A percentile compares a stretch with the other conserved stretches of the same genome.
Conservation (phyloP, 805 yeast species). For the Metschnikowia lunata region DNA sequence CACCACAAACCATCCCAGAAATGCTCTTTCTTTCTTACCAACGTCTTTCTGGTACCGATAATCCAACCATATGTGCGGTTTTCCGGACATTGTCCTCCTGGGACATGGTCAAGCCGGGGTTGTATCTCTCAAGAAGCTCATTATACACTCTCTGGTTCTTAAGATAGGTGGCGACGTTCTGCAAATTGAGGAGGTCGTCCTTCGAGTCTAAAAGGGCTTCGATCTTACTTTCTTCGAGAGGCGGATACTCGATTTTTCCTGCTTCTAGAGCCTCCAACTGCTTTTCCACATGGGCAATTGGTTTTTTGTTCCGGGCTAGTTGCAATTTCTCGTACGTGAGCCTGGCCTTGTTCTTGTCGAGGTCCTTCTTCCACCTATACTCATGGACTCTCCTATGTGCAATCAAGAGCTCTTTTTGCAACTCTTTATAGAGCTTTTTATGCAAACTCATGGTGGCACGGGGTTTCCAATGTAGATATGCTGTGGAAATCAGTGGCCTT, state of each 20-base stretch:
- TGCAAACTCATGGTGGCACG: no score
- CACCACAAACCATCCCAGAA: no score
- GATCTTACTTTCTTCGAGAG: conserved; percentile 5
- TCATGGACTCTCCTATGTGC: conserved; percentile 34
- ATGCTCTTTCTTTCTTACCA: not conserved
- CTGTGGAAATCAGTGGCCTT: no score
- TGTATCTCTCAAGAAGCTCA: conserved; percentile 77
- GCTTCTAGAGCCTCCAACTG: conserved; percentile 23
- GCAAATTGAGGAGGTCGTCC: conserved; percentile 33
- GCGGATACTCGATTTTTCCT: conserved; percentile 13
- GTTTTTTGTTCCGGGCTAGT: conserved; percentile 31
- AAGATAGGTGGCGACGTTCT: conserved; percentile 61
- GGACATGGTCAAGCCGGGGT: conserved; percentile 74
- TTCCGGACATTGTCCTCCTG: conserved; percentile 73
- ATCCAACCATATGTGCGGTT: conserved; percentile 88
- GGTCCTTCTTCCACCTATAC: conserved; percentile 36
- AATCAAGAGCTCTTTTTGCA: conserved; percentile 38
- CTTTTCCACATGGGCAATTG: conserved; percentile 32
- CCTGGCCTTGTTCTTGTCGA: conserved; percentile 43
- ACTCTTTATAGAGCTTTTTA: conserved; percentile 18
- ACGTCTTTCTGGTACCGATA: conserved; percentile 37
- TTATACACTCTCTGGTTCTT: conserved; percentile 72
- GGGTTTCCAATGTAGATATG: no score
- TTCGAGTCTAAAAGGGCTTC: conserved; percentile 7
- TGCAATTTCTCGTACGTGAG: conserved; percentile 48